A percentile compares a stretch with the other conserved stretches of the same genome.
These are phyloP conservation scores for Dendrobium chrysotoxum DNA, from an alignment of 106 monocot species.

Conservation along the genomic window DNA sequence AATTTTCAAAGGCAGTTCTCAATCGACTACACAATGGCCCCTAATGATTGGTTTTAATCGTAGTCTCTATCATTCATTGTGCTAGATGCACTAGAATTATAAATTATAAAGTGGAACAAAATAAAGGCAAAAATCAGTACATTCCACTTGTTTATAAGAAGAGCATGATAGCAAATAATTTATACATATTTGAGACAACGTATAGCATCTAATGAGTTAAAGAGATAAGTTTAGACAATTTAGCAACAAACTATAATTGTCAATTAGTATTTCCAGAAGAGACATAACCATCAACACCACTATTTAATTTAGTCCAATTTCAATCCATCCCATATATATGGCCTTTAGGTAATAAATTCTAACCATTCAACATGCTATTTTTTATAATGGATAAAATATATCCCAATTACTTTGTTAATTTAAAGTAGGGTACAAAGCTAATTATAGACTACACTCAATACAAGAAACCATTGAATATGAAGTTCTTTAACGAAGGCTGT, in stretches of 20 bases:
- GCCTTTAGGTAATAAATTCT: neutral
- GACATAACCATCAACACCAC: neutral
- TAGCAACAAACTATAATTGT: neutral
- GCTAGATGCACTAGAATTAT: neutral
- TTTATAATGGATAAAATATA: neutral
- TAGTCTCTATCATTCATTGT: neutral
- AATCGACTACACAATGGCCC: neutral
- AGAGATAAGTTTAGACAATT: neutral
- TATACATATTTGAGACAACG: neutral
- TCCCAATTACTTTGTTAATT: neutral
- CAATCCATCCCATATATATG: neutral
- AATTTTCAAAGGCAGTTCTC: neutral
- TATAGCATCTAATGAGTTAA: neutral
- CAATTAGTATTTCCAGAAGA: no score
- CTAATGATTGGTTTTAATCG: neutral
- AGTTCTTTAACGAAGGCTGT: neutral
- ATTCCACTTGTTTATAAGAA: neutral
- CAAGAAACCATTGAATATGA: neutral
- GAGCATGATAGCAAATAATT: neutral
- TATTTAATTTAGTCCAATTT: no score
- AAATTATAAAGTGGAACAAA: neutral
- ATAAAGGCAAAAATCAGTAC: neutral
- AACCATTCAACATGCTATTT: neutral
- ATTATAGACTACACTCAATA: neutral
- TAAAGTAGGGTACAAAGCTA: neutral